Base-by-base conservation (phyloP, 805 yeast species). In the Cyberlindnera euphorbiae region DNA sequence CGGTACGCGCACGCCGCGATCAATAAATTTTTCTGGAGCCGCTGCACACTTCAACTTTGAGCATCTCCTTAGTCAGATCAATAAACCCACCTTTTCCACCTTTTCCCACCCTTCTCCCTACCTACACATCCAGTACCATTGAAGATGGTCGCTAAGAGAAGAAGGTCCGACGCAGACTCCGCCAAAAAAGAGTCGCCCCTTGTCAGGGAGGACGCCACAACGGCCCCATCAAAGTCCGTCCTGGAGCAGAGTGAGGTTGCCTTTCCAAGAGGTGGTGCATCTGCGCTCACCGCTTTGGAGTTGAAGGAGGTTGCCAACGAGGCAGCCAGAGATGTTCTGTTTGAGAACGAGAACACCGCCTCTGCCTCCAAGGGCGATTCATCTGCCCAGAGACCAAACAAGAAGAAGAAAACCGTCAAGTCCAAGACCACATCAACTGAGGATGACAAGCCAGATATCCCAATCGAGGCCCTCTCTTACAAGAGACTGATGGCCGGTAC, bases 221-320 rank as follows among this genome's bases (percentile, higher is more conserved):
- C 44, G 37, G 65, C 58, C 16, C 69, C 69, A 26, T 38, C 49
- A 15, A 45, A 44, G 15, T 63, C 72, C 16, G 50, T 67, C 16
- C 43, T 69, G 16, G 51, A 62, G 23, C 58, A 61, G 32, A 50
- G 59, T 28, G 69, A 64, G 21, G 59, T 59, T 17, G 57, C 73
- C 13, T 93, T 93, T 57, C 98, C 98, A 33, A 83, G 99, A 77
- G 98, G 98, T 50, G 98, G 98, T 33, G 77, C 82, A 10, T 75
- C 90, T 18, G 85, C 78, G 17, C 71, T 93, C 53, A 76, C 95
- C 4, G 88, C 97, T 6, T 65, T 93, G 47, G 99, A 93, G 62
- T 78, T 87, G 47, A 88, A 87, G 58, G 93, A 87, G 56, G 90
- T 90, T 34, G 81, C 95, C 27, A 88, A 87, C 56, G 95, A 90